A percentile compares a stretch with the other conserved stretches of the same genome.
These are phyloP conservation scores for Solanum sejunctum DNA, from an alignment of 257 asterid species.

Conservation along the genomic window DNA sequence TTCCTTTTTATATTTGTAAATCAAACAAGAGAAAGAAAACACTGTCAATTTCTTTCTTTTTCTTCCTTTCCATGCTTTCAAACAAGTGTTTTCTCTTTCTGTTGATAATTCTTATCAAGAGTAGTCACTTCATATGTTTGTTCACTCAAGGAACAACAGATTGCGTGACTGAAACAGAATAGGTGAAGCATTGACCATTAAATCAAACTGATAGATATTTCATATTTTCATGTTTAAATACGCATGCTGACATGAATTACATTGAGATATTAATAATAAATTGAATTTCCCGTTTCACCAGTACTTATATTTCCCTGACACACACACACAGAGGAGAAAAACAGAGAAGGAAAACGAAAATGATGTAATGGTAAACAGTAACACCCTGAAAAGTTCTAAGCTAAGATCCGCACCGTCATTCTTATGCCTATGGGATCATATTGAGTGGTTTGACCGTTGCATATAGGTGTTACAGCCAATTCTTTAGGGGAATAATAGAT, in stretches of 20 bases:
- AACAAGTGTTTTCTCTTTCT: not conserved
- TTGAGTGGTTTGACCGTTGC: too few relatives aligned
- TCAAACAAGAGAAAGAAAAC: not conserved
- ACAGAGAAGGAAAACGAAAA: not conserved
- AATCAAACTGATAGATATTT: not conserved
- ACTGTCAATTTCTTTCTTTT: not conserved
- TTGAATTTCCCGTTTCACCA: not conserved
- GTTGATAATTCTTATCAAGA: not conserved
- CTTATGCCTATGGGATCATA: too few relatives aligned
- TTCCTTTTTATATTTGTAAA: not conserved
- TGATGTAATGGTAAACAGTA: not conserved
- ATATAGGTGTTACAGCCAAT: too few relatives aligned
- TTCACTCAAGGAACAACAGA: not conserved
- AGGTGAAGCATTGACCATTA: not conserved
- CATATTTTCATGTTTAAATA: not conserved
- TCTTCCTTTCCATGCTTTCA: not conserved
- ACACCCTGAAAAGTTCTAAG: too few relatives aligned
- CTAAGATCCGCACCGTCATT: too few relatives aligned
- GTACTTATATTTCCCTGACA: not conserved
- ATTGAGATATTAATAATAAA: not conserved
- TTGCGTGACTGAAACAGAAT: not conserved
- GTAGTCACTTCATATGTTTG: not conserved
- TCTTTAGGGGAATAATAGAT: too few relatives aligned
- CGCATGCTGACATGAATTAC: not conserved
- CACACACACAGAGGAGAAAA: not conserved